Evolutionary conservation across 345 rosid genomes (phyloP), one percentile per base, ranked within the genome.

Genomic region (Eucalyptus regnans): DNA sequence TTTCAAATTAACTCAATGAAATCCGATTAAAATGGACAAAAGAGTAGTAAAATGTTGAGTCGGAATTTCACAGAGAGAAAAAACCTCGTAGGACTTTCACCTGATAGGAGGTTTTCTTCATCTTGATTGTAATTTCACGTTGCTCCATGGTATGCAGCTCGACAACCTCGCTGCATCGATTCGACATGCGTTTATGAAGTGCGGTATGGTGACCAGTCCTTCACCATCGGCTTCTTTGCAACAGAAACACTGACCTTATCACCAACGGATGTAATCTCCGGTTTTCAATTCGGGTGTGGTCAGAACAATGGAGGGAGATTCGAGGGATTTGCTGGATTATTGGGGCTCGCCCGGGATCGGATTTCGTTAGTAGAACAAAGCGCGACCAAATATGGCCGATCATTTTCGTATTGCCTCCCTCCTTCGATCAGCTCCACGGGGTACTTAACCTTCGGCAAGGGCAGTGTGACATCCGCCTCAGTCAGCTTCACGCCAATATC

Each of bases 331-430:
- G 87, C 60, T 1, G 93, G 92, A 23, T 44, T 93, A 20, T 7
- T 93, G 17, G 94, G 92, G 29, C 71, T 90, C 13, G 89, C 92
- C 14, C 88, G 56, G 16, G 86, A 50, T 23, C 60, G 16, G 1
- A 29, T 17, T 29, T 86, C 92, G 9, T 51, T 93, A 7, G 5
- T 87, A 33, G 71, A 86, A 10, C 94, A 93, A 86, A 87, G 89
- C 44, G 25, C n/a, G 7, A 6, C n/a, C 8, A 17, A 10, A 2
- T 90, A 62, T 17, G 58, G 43, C 2, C 14, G 44, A 23, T 12
- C 29, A 15, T 93, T 93, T 88, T 91, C 91, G 12, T 91, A 93
- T 87, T 91, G 94, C 90, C 91, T 93, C 51, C 93, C 92, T 13
- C 62, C 89, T 23, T 23, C 80, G 4, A 64, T 66, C 41, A 87